Base-by-base conservation (phyloP, 352 stramenopile genomes). In the Phytophthora megakarya region DNA sequence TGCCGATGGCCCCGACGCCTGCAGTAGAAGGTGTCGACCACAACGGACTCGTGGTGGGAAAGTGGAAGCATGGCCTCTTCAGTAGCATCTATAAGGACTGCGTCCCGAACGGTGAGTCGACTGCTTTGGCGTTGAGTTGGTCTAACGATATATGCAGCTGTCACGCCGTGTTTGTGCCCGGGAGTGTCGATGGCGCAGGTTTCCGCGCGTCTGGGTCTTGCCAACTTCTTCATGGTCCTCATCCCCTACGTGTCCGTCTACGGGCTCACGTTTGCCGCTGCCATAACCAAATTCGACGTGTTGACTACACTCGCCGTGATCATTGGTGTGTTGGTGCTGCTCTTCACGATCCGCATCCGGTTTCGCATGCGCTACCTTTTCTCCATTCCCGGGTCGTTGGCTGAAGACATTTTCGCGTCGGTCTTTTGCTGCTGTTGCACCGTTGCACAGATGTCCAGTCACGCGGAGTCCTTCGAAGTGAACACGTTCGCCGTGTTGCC, bases 321-420 rank as follows among this genome's bases (percentile, higher is more conserved):
- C 56, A 30, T 67, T 44, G 58, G 18, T 19, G 40, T 79, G 21
- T 18, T 75, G 42, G 64, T 69, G 47, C 38, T 61, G 35, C 39
- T 81, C 35, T 74, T 74, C 35, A 65, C 76, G 21, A 70, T 73
- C 30, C 74, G 73, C n/a, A 70, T 86, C 26, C 80, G 80, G 15
- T 86, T 70, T 48, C 74, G 72, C 25, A 74, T 90, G 44, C 81
- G 81, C 33, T 75, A 76, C 58, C 53, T 87, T 6, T 85, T 87
- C 46, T 80, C 70, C 33, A 83, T 87, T 53, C 76, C 67, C 1
- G 76, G 78, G 5, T 73, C 67, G 9, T 55, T 72, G 19, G 39
- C 73, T 5, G 71, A 87, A 60, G 78, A 87, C 51, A 44, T 67
- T 9, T 46, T 75, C 23, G 55, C 42, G 19, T 65, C 73, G 9